Base-by-base conservation (phyloP, 306 rosid species). In the Inga leiocalycina region DNA sequence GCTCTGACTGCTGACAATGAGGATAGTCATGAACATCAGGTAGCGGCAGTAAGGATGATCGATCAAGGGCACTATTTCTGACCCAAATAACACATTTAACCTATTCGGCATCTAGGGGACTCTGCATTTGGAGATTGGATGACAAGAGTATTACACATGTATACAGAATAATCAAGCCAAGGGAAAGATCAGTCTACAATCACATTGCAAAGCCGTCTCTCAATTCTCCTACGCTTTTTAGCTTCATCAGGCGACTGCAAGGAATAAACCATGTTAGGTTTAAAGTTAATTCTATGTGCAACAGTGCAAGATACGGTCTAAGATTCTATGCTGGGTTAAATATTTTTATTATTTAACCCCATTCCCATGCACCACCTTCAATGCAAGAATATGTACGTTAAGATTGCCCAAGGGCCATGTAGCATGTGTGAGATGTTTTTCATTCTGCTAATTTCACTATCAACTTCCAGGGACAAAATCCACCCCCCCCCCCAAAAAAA, bases 211-310 rank as follows among this genome's bases (percentile, higher is more conserved):
- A 49, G 87, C 78, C 62, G 90, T 87, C 77, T 84, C 74, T 87
- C 93, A 14, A 91, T 87, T 90, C 80, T 85, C 71, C 92, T 89
- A 43, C 85, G 94, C 90, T 92, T 95, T 71, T 86, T 83, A 22
- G 74, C 88, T 64, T 84, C 90, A 41, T 91, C 94, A 24, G 77
- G 84, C 4, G 81, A 72, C 95, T 93, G 94, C 86, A 85, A 49
- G 8, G 14, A 87, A 80, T 75, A 30, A 20, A 62, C 24, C 44
- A 8, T 35, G 30, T 14, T 34, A 56, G 46, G 20, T 77, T 56
- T 24, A 52, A 13, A 52, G 22, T 48, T 77, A 37, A 27, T 62
- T 41, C 70, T 48, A 27, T 51, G 5, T 27, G 37, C 39, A 67
- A 71, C 43, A 78, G 74, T 78, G 20, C n/a, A 49, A 59, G n/a